Evolutionary conservation across 176 grass and related monocot species (phyloP).

Genomic region (Musa troglodytarum): DNA sequence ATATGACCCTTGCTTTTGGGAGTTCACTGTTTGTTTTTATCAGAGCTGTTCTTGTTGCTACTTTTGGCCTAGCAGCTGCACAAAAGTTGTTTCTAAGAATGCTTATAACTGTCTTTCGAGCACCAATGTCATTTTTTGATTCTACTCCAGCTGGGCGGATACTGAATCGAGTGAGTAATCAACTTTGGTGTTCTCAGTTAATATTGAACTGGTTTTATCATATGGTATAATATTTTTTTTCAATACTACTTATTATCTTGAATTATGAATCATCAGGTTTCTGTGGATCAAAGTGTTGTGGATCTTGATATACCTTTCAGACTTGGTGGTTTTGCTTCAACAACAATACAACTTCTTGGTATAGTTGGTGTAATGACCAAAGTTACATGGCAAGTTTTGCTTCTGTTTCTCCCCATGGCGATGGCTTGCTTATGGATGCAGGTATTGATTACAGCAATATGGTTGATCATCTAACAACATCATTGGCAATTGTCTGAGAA

Average conservation of each 20-base stretch:
- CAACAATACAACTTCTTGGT: constrained; percentile 89
- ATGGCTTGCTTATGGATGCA: constrained; percentile 90
- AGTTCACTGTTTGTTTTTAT: constrained; percentile 97
- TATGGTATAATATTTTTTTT: background rate
- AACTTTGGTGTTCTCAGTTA: constrained; percentile 2
- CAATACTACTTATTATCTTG: background rate
- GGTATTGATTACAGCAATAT: constrained; percentile 26
- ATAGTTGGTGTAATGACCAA: constrained; percentile 96
- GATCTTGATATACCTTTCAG: constrained; percentile 96
- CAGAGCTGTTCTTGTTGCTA: constrained; percentile 93
- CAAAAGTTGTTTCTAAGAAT: constrained; percentile 92
- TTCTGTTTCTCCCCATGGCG: constrained; percentile 82
- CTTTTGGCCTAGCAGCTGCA: constrained; percentile 96
- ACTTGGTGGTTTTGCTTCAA: constrained; percentile 88
- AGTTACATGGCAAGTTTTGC: constrained; percentile 92
- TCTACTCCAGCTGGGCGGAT: constrained; percentile 87
- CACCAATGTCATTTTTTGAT: constrained; percentile 98
- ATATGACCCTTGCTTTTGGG: constrained; percentile 94
- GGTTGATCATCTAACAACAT: background rate
- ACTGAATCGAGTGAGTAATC: constrained; percentile 67
- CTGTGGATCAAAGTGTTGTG: constrained; percentile 98
- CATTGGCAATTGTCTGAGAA: background rate
- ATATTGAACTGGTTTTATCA: background rate
- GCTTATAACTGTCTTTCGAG: constrained; percentile 74
- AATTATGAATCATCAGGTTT: constrained; percentile 53